A percentile compares a stretch with the other conserved stretches of the same genome.
Conservation (phyloP, 768 basidiomycete genomes). For the Hygrocybe punicea region DNA sequence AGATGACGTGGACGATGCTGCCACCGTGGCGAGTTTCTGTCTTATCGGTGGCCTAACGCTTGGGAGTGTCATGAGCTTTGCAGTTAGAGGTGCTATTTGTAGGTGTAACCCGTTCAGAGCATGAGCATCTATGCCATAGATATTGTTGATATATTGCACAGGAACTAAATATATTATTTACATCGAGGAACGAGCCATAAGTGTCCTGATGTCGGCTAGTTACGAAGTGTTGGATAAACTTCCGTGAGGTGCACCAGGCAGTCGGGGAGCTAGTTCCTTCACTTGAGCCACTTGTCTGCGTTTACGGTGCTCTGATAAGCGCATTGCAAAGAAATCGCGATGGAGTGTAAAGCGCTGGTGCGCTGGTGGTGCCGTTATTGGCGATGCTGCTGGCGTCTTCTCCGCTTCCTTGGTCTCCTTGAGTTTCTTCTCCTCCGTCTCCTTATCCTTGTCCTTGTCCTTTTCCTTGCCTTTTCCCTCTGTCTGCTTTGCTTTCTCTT, state of each 20-base stretch:
- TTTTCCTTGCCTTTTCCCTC: conserved; percentile 38
- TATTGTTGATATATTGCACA: conserved; percentile 7
- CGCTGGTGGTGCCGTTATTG: conserved; percentile 39
- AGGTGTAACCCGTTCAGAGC: conserved; percentile 67
- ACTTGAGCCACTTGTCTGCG: conserved; percentile 62
- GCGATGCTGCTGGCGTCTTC: conserved; percentile 26
- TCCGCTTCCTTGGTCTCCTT: conserved; percentile 29
- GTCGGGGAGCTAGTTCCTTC: conserved; percentile 65
- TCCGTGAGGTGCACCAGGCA: conserved; percentile 59
- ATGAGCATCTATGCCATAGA: conserved; percentile 9
- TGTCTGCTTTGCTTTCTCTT: conserved; percentile 48
- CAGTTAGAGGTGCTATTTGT: conserved; percentile 65
- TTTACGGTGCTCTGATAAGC: conserved; percentile 70
- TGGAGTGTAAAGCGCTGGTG: conserved; percentile 83
- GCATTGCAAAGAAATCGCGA: conserved; percentile 74
- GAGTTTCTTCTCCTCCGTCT: conserved; percentile 30
- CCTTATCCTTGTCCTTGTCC: conserved; percentile 32
- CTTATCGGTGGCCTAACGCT: conserved; percentile 69
- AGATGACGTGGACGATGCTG: conserved; percentile 83
- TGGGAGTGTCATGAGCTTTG: conserved; percentile 82
- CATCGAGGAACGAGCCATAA: conserved; percentile 8
- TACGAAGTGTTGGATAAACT: conserved; percentile 12
- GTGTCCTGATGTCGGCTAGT: not conserved
- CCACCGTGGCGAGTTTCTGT: conserved; percentile 76
- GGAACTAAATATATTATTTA: not conserved